Conservation (phyloP, 2,329 filamentous ascomycete species). For the Bipolaris zeicola region DNA sequence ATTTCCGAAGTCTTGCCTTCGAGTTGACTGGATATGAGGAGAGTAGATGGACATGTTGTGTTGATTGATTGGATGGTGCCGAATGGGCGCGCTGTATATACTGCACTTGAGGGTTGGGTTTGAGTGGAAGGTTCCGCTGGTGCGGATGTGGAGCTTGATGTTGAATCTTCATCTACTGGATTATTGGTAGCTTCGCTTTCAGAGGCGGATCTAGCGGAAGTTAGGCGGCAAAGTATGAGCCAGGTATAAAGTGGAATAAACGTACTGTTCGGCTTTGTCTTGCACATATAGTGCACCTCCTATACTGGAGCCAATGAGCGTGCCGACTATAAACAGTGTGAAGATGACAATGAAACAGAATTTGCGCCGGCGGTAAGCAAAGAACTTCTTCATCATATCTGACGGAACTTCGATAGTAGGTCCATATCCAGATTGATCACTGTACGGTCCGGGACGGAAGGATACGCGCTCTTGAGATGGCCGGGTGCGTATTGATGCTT, state of each 20-base stretch:
- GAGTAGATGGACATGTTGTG: slow-evolving; percentile 4
- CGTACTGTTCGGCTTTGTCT: slow-evolving; percentile 8
- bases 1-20: slow-evolving; percentile 4
- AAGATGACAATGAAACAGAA: slow-evolving; percentile 1
- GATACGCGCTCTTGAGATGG: slow-evolving; percentile 2
- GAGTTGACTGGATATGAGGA: slow-evolving; percentile 2
- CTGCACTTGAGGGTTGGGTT: background rate
- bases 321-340: background rate
- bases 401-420: background rate
- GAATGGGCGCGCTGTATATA: slow-evolving; percentile 1
- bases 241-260: background rate
- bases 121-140: background rate
- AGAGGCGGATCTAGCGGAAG: background rate
- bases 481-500: background rate
- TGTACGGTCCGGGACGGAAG: background rate
- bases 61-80: slow-evolving; percentile 7
- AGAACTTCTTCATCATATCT: slow-evolving; percentile 8
- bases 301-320: slow-evolving; percentile 3
- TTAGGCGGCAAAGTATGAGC: background rate
- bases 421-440: slow-evolving; percentile 1
- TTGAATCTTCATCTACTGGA: background rate
- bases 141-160: background rate
- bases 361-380: slow-evolving; percentile 4
- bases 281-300: slow-evolving; percentile 6
- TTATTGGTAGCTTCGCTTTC: background rate